Conservation (phyloP, 106 monocot species). For the Platanthera guangdongensis region DNA sequence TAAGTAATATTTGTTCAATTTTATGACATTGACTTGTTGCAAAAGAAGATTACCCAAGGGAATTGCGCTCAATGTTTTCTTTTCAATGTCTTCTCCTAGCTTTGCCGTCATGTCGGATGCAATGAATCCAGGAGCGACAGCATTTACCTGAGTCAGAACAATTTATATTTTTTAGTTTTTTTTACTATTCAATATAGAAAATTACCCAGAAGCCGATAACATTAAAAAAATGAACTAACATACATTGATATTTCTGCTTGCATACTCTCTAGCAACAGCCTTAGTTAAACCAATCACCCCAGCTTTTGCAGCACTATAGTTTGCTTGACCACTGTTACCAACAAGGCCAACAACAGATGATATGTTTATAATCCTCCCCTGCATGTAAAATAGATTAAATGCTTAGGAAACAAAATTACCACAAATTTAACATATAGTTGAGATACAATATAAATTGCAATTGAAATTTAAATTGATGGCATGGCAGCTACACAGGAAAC, state of each 20-base stretch:
- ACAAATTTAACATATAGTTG: neutral
- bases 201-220: neutral
- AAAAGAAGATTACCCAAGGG: slow-evolving; percentile 48
- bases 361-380: slow-evolving; percentile 86
- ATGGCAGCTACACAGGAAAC: too few species aligned
- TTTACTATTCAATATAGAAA: neutral
- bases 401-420: neutral
- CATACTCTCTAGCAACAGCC: slow-evolving; percentile 75
- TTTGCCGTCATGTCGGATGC: slow-evolving; percentile 81
- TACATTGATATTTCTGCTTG: slow-evolving; percentile 84
- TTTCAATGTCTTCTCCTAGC: slow-evolving; percentile 62
- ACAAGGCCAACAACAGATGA: slow-evolving; percentile 81
- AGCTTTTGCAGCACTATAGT: slow-evolving; percentile 89
- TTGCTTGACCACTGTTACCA: slow-evolving; percentile 83
- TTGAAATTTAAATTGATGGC: neutral
- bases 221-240: neutral
- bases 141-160: slow-evolving; percentile 54
- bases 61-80: slow-evolving; percentile 51
- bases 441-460: slow-evolving; percentile 1
- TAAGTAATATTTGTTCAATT: neutral
- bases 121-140: slow-evolving; percentile 87
- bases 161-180: neutral
- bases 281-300: slow-evolving; percentile 88
- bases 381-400: slow-evolving; percentile 2
- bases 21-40: neutral